Evolutionary conservation across 1,284 basidiomycete species (phyloP).

Genomic region (Phlebopus sp.): DNA sequence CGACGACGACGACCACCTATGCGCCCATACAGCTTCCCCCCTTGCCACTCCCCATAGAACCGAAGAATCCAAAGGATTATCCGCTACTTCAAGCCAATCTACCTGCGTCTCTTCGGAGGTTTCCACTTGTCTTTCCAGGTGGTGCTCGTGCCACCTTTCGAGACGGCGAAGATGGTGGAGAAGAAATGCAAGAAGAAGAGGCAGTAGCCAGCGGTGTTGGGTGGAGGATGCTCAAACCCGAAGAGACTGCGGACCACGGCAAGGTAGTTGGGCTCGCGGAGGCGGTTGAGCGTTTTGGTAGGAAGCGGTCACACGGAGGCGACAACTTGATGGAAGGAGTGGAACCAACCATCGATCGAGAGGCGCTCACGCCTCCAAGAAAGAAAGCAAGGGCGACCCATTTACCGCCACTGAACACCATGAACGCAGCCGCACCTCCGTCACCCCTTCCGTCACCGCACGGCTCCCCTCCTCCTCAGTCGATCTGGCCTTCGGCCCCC

Average conservation of each 20-base stretch:
- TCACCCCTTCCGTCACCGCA: constrained; percentile 80
- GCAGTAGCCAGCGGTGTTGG: constrained; percentile 62
- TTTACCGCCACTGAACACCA: constrained; percentile 52
- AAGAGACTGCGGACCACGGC: constrained; percentile 49
- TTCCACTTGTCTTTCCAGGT: constrained; percentile 75
- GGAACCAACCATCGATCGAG: constrained; percentile 52
- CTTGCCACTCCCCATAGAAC: constrained; percentile 62
- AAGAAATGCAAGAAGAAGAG: constrained; percentile 69
- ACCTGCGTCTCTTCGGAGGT: constrained; percentile 65
- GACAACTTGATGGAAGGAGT: constrained; percentile 78
- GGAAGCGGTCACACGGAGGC: constrained; percentile 68
- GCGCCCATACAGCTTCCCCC: constrained; percentile 75
- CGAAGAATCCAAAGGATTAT: constrained; percentile 76
- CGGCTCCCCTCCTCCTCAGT: constrained; percentile 72
- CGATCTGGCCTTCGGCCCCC: constrained; percentile 73
- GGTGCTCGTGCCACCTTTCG: constrained; percentile 74
- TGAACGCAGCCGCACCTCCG: constrained; percentile 71
- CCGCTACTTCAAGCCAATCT: constrained; percentile 70
- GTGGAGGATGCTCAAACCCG: constrained; percentile 70
- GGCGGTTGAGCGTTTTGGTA: constrained; percentile 76
- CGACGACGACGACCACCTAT: constrained; percentile 80
- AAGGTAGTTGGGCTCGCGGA: constrained; percentile 65
- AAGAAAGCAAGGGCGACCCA: constrained; percentile 70
- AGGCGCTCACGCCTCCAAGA: constrained; percentile 57
- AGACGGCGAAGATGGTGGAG: constrained; percentile 59